A percentile compares a stretch with the other conserved stretches of the same genome.
Conservation (phyloP, 495 filamentous ascomycete genomes). For the Hypoxylon lienhwacheense region DNA sequence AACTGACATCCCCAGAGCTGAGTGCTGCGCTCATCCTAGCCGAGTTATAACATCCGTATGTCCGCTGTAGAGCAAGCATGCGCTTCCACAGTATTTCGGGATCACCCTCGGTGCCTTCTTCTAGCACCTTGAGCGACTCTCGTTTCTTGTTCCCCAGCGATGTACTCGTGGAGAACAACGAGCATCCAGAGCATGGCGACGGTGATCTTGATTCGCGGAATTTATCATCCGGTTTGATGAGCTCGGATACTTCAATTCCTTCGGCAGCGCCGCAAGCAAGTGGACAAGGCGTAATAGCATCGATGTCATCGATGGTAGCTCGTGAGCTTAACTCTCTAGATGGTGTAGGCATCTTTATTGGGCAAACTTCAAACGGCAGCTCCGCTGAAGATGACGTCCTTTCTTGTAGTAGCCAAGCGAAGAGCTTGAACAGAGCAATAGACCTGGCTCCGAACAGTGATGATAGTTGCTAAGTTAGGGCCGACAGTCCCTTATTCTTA, state of each 20-base stretch:
- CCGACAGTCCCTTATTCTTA: not conserved
- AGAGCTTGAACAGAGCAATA: no score
- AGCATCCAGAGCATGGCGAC: conserved; percentile 31
- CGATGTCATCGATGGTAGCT: conserved; percentile 31
- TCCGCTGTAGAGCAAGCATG: conserved; percentile 49
- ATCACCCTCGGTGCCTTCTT: conserved; percentile 40
- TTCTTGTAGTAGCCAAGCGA: no score
- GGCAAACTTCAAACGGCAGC: not conserved
- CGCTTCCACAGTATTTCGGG: conserved; percentile 47
- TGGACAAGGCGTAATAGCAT: conserved; percentile 39
- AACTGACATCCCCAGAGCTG: conserved; percentile 38
- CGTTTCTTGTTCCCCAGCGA: conserved; percentile 27
- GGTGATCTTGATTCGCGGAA: conserved; percentile 27
- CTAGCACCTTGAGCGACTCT: conserved; percentile 37
- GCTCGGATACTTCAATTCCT: conserved; percentile 8
- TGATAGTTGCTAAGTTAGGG: not conserved
- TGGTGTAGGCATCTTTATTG: conserved; percentile 13
- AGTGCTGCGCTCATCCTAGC: conserved; percentile 50
- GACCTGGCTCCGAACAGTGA: no score
- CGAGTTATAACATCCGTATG: conserved; percentile 51
- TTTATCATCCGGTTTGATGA: conserved; percentile 16
- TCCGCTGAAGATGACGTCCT: not conserved
- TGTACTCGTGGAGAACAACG: conserved; percentile 5
- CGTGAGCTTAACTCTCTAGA: conserved; percentile 9
- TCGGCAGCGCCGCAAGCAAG: conserved; percentile 6